Conservation (phyloP, 1,284 basidiomycete species). For the Fistulinella cinereoalba region DNA sequence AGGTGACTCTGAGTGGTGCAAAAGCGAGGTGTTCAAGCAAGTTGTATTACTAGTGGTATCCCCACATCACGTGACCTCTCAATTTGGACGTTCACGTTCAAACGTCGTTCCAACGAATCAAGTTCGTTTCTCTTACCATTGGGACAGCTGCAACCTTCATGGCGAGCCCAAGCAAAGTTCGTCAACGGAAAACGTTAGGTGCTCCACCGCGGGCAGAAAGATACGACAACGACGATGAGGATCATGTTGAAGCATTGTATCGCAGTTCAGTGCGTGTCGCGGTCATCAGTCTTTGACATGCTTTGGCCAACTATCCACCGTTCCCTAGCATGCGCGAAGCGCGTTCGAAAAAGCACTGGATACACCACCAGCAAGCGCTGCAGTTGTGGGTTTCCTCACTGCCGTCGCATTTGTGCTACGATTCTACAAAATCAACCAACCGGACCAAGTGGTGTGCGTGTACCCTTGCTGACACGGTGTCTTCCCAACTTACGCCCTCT, state of each 20-base stretch:
- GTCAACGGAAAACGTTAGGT: slow-evolving; percentile 27
- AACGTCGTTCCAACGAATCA: background rate
- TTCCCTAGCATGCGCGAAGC: slow-evolving; percentile 49
- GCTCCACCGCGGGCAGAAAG: slow-evolving; percentile 21
- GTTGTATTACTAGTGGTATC: background rate
- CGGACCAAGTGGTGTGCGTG: slow-evolving; percentile 90
- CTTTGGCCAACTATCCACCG: slow-evolving; percentile 4
- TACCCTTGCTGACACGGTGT: background rate
- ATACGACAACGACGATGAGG: slow-evolving; percentile 36
- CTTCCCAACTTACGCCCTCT: slow-evolving; percentile 2
- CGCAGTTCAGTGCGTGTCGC: slow-evolving; percentile 26
- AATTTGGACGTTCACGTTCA: slow-evolving; percentile 3
- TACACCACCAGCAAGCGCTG: slow-evolving; percentile 54
- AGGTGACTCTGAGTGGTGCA: too few species aligned
- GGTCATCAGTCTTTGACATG: background rate
- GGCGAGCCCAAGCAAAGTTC: slow-evolving; percentile 34
- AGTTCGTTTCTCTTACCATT: slow-evolving; percentile 2
- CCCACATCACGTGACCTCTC: slow-evolving; percentile 17
- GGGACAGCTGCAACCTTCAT: slow-evolving; percentile 18
- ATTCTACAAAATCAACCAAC: slow-evolving; percentile 93
- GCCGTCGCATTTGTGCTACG: slow-evolving; percentile 75
- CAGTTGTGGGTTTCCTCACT: slow-evolving; percentile 63
- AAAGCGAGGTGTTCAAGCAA: too few species aligned
- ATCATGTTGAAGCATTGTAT: slow-evolving; percentile 33
- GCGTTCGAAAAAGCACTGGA: slow-evolving; percentile 59